Conservation (phyloP, 805 yeast species). For the Sungouiella blattae region DNA sequence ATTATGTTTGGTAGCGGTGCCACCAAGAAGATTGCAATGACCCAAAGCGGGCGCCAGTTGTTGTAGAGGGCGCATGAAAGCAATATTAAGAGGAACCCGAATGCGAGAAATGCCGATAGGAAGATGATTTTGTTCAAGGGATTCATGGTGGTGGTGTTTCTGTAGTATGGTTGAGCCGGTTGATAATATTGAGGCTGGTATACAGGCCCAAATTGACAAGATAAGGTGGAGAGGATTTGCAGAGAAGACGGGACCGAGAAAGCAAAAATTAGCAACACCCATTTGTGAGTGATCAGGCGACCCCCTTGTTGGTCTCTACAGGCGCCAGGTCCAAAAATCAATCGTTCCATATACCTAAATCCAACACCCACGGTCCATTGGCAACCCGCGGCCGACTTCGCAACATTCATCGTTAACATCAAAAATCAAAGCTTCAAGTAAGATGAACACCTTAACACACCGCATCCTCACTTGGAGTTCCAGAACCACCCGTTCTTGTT, state of each 20-base stretch:
- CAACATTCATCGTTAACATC: no score
- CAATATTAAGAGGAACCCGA: constrained; percentile 41
- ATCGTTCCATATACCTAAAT: background rate
- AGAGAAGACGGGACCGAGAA: background rate
- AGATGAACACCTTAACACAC: no score
- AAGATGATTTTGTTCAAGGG: constrained; percentile 46
- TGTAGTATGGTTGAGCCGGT: background rate
- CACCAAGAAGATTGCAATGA: constrained; percentile 37
- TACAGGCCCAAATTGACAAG: background rate
- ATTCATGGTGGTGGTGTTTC: constrained; percentile 32
- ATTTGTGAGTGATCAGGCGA: background rate
- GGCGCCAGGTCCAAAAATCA: no score
- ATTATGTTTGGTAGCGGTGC: constrained; percentile 46
- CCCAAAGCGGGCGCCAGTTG: constrained; percentile 38
- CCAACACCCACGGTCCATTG: no score
- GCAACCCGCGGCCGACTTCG: no score
- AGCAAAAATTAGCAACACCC: background rate
- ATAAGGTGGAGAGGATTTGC: background rate
- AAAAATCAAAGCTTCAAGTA: no score
- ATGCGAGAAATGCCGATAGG: constrained; percentile 43
- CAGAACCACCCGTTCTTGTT: constrained; percentile 23
- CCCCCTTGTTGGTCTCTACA: background rate
- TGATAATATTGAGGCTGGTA: background rate
- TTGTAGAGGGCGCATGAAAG: constrained; percentile 44
- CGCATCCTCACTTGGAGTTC: constrained; percentile 13